Base-by-base conservation (phyloP, 129 eudicot species). In the Artemisia argyi region DNA sequence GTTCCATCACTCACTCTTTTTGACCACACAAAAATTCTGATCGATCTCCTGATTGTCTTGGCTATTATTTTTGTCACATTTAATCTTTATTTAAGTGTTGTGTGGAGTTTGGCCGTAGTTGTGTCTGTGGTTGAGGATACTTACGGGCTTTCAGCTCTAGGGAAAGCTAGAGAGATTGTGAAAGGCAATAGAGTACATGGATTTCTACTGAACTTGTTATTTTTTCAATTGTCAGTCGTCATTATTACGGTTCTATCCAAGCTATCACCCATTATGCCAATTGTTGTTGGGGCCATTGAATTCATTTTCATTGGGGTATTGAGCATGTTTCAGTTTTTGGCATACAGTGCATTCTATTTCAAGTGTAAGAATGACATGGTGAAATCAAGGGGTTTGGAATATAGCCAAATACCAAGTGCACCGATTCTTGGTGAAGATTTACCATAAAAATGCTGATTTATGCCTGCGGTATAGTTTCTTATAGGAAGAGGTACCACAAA, bases 291-390 rank as follows among this genome's bases (percentile, higher is more conserved):
- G 55, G 13, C 76, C 60, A 9, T 79, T 61, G 26, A 65, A 17
- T 10, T 52, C 47, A 53, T 61, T 30, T 7, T 49, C 1, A 5
- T 12, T 28, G 83, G 80, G 12, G 4, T 84, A 65, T 4, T 62
- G 17, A 68, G 5, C 66, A n/a, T 84, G 55, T 79, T 79, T 35
- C 58, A 47, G 58, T 11, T 17, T 24, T 39, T 79, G 85, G 81
- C 73, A 10, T 79, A 78, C 47, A 84, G 78, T 3, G 92, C 66
- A 19, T 76, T 73, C 22, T 87, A 87, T 67, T 84, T 67, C 61
- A 66, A 74, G 68, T 87, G 93, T 20, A 87, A 82, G 80, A 72
- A 74, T 77, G 49, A 53, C 22, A 73, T 2, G 81, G 81, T 51
- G 77, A 79, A 71, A 52, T 76, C 66, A 72, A 72, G 87, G 30